A percentile compares a stretch with the other conserved stretches of the same genome.
phyloP scores from a whole-genome alignment of 2,329 filamentous ascomycete genomes.

The Neofusicoccum umdonicola region DNA sequence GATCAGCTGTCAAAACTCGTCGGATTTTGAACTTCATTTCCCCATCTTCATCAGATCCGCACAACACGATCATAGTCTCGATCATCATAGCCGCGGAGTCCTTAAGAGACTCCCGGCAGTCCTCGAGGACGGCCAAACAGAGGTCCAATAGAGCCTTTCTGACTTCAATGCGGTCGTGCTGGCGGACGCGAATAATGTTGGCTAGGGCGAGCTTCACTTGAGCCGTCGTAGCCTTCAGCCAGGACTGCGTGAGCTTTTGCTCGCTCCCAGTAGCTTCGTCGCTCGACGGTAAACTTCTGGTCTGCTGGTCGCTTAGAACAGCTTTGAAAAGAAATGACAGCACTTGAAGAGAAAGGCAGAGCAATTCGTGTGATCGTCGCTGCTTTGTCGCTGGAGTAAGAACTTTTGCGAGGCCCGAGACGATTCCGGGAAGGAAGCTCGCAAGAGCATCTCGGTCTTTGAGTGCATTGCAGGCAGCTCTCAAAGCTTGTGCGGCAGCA shows the following conservation, averaged over 20 bases:
- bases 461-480: slow-evolving; percentile 61
- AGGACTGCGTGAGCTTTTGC: slow-evolving; percentile 51
- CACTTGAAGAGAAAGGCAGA: slow-evolving; percentile 61
- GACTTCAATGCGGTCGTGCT: slow-evolving; percentile 68
- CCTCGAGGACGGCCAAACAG: slow-evolving; percentile 72
- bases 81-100: slow-evolving; percentile 70
- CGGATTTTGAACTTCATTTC: slow-evolving; percentile 47
- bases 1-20: slow-evolving; percentile 62
- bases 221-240: slow-evolving; percentile 75
- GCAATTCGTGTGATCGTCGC: slow-evolving; percentile 60
- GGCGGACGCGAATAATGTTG: slow-evolving; percentile 72
- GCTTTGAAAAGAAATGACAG: slow-evolving; percentile 49
- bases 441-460: slow-evolving; percentile 73
- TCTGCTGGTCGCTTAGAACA: slow-evolving; percentile 48
- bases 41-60: slow-evolving; percentile 47
- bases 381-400: slow-evolving; percentile 66
- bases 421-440: slow-evolving; percentile 81
- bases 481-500: slow-evolving; percentile 65
- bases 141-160: slow-evolving; percentile 65
- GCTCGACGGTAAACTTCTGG: slow-evolving; percentile 26
- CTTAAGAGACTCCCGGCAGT: slow-evolving; percentile 71
- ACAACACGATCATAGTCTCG: slow-evolving; percentile 75
- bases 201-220: slow-evolving; percentile 83
- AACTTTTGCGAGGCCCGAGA: slow-evolving; percentile 76
- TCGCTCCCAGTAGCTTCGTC: slow-evolving; percentile 24